Base-by-base conservation (phyloP, 352 stramenopile species). In the Phytophthora palmivora region DNA sequence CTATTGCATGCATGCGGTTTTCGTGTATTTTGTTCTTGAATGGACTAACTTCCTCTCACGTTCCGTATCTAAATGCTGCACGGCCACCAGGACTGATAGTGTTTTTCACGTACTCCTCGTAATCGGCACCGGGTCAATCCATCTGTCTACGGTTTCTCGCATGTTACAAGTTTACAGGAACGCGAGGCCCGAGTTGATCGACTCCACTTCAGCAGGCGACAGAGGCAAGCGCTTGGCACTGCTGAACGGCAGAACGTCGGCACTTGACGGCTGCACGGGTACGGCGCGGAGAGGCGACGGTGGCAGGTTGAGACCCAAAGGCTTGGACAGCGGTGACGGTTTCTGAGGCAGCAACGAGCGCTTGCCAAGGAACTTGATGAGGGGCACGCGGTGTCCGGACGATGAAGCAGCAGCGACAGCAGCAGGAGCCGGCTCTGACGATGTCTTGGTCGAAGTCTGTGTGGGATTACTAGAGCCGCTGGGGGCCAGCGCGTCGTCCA, bases 401-500 rank as follows among this genome's bases (percentile, higher is more conserved):
- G 60, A 36, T 11, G 63, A 32, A 36, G 38, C 34, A 18, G 65
- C 45, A 14, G 41, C 12, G 10, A 63, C 49, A 36, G 64, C 63
- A 38, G 76, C 75, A 37, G 70, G 42, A 30, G 75, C 70, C 5
- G 68, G 67, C 16, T 55, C 34, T n/a, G 61, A 58, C 39, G 91
- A 77, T 3, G 79, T 32, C 4, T 58, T 6, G 2, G 63, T 45
- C 11, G 58, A 44, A 3, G 54, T 48, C 16, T 70, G 18, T 18
- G 53, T 28, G 12, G 76, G 30, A 52, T 69, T 56, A 49, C 47
- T 69, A 26, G 52, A 67, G 6, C 65, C 62, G 3, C 65, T 71
- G 7, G 79, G 77, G 14, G 64, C 65, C 43, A 72, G 60, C 48
- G 77, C 79, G 59, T 88, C 97, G 74, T 99, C 94, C 44, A 99